Conservation (phyloP, 164 flowering plant species). For the Kingdonia uniflora region DNA sequence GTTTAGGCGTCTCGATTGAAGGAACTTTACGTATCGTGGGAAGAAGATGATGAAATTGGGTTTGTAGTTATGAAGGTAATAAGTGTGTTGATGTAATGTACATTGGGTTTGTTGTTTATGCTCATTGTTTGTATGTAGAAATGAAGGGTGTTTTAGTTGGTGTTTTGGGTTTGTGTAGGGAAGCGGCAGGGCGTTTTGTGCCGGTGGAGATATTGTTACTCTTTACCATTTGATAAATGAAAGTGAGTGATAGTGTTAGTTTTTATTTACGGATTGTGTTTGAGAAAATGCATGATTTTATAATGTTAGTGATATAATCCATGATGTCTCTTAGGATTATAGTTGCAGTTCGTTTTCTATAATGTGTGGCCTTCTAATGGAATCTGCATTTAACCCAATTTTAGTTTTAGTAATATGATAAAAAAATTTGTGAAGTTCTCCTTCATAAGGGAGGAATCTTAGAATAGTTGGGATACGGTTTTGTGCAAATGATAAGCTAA, state of each 20-base stretch:
- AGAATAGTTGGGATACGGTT: too few species aligned
- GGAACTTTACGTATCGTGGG: constrained; percentile 83
- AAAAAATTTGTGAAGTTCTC: too few species aligned
- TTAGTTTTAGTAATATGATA: too few species aligned
- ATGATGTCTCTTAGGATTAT: too few species aligned
- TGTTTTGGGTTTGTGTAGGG: constrained; percentile 46
- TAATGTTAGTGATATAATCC: too few species aligned
- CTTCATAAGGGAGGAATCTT: too few species aligned
- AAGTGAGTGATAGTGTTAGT: constrained; percentile 29
- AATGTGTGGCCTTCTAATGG: too few species aligned
- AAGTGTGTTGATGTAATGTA: neutral
- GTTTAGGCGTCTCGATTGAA: constrained; percentile 51
- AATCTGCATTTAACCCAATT: too few species aligned
- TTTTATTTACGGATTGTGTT: too few species aligned
- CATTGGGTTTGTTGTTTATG: neutral
- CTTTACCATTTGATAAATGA: constrained; percentile 40
- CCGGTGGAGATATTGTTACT: constrained; percentile 70
- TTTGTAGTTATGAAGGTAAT: constrained; percentile 64
- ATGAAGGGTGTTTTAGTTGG: neutral
- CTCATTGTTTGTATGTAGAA: constrained; percentile 2
- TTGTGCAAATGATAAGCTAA: too few species aligned
- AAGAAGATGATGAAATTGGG: constrained; percentile 69
- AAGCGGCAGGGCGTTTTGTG: constrained; percentile 71
- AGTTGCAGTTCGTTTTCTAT: too few species aligned
- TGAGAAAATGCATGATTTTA: too few species aligned